Percentiles rank a stretch among this genome's conserved stretches.
Evolutionary conservation across 352 stramenopile species (phyloP).

Genomic region (Pythium brassicae): DNA sequence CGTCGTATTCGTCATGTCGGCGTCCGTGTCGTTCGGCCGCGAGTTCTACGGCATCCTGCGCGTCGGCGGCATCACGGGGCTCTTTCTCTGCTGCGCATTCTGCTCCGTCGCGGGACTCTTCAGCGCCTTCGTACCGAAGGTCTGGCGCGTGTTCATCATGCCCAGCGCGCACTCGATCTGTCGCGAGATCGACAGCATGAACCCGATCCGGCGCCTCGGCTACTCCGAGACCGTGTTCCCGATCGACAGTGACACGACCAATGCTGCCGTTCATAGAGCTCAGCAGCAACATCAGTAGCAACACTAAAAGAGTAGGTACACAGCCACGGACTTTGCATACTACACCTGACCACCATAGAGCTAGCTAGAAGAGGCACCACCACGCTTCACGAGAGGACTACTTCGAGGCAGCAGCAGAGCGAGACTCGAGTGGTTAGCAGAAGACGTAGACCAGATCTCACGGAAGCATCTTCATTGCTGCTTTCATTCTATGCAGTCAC

Average conservation of each 20-base stretch:
- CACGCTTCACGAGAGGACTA: too few relatives aligned
- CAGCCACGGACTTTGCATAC: not conserved
- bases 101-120: slow-evolving; percentile 27
- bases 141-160: slow-evolving; percentile 28
- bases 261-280: too few relatives aligned
- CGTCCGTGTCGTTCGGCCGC: slow-evolving; percentile 42
- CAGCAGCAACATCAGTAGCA: not conserved
- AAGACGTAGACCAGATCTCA: too few relatives aligned
- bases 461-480: too few relatives aligned
- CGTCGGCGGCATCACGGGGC: slow-evolving; percentile 34
- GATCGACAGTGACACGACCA: slow-evolving; percentile 22
- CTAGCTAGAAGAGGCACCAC: too few relatives aligned
- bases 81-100: slow-evolving; percentile 30
- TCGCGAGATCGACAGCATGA: slow-evolving; percentile 39
- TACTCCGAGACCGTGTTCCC: slow-evolving; percentile 34
- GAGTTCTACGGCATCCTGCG: slow-evolving; percentile 60
- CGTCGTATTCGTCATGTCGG: slow-evolving; percentile 42
- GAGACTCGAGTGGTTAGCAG: too few relatives aligned
- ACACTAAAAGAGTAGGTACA: not conserved
- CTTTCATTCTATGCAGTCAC: too few relatives aligned
- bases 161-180: slow-evolving; percentile 44
- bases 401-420: too few relatives aligned
- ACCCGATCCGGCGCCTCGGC: slow-evolving; percentile 14
- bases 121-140: slow-evolving; percentile 25
- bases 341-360: not conserved